These are phyloP conservation scores for Fagopyrum esculentum DNA, from an alignment of 148 eudicot genomes.

Conservation along the genomic window DNA sequence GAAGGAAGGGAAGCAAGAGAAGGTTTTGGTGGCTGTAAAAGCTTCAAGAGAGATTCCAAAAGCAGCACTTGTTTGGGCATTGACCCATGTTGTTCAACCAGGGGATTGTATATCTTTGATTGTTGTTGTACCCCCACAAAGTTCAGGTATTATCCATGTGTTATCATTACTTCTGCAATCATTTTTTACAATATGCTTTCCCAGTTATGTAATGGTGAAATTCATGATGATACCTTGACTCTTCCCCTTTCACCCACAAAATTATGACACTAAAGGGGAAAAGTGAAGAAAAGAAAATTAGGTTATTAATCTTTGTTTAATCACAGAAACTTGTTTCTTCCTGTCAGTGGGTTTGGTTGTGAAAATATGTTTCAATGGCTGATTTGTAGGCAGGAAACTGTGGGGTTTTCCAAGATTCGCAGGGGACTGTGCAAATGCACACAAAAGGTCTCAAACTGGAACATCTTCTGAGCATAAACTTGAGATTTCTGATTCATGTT, in stretches of 20 bases:
- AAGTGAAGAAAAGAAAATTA: too few relatives aligned
- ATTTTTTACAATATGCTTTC: neutral
- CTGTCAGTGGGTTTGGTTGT: neutral
- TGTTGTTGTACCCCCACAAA: slow-evolving; percentile 71
- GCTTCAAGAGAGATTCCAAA: slow-evolving; percentile 85
- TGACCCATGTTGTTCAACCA: slow-evolving; percentile 98
- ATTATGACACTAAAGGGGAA: neutral
- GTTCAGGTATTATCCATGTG: slow-evolving; percentile 41
- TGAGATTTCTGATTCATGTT: slow-evolving; percentile 82
- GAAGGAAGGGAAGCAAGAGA: slow-evolving; percentile 47
- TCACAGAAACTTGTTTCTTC: neutral
- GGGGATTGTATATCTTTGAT: slow-evolving; percentile 83
- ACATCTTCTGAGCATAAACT: slow-evolving; percentile 67
- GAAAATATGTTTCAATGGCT: slow-evolving; percentile 8
- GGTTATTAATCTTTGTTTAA: neutral
- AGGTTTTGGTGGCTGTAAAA: slow-evolving; percentile 89
- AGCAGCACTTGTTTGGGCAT: slow-evolving; percentile 83
- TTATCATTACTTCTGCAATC: neutral
- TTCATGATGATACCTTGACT: neutral
- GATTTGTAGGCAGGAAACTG: slow-evolving; percentile 57
- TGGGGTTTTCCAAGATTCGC: slow-evolving; percentile 93
- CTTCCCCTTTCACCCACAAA: neutral
- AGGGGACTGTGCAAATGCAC: slow-evolving; percentile 86
- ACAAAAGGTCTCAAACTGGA: slow-evolving; percentile 46
- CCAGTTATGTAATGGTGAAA: neutral